Percentiles rank a stretch among this genome's conserved stretches.
Conservation (phyloP, 495 filamentous ascomycete genomes). For the Hypoxylon lenormandii region DNA sequence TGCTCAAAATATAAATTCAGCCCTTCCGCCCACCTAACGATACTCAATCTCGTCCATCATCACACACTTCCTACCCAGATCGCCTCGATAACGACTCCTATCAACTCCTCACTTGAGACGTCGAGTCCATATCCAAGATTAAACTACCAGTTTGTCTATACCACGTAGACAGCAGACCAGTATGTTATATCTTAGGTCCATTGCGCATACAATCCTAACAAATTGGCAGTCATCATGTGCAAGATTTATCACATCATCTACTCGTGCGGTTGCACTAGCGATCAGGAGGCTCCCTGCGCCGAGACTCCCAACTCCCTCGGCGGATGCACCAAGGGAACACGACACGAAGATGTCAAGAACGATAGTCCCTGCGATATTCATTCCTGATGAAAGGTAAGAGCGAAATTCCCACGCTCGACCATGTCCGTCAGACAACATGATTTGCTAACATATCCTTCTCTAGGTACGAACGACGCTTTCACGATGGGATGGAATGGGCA, state of each 20-base stretch:
- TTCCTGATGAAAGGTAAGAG: slow-evolving; percentile 26
- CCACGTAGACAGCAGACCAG: not conserved
- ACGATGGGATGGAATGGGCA: slow-evolving; percentile 11
- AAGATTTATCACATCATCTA: slow-evolving; percentile 29
- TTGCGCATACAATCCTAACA: slow-evolving; percentile 12
- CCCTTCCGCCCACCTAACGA: slow-evolving; percentile 28
- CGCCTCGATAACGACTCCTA: slow-evolving; percentile 13
- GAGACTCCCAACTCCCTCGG: slow-evolving; percentile 37
- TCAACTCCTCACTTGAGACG: slow-evolving; percentile 5
- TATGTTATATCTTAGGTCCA: not conserved
- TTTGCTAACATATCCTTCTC: slow-evolving; percentile 22
- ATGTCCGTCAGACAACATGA: not conserved
- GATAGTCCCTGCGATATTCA: slow-evolving; percentile 30
- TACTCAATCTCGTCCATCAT: slow-evolving; percentile 34
- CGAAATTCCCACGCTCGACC: not conserved
- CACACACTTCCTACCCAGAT: slow-evolving; percentile 21
- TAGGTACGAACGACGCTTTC: slow-evolving; percentile 5
- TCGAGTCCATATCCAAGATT: slow-evolving; percentile 6
- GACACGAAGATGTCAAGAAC: not conserved
- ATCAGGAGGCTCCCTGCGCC: slow-evolving; percentile 15
- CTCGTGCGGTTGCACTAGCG: slow-evolving; percentile 27
- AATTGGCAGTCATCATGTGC: slow-evolving; percentile 36
- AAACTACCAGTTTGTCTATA: slow-evolving; percentile 19
- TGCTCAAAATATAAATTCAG: slow-evolving; percentile 32
- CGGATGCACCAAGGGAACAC: slow-evolving; percentile 11